Conservation (phyloP, 2,329 filamentous ascomycete genomes). For the Dactylellina parvicollis region DNA sequence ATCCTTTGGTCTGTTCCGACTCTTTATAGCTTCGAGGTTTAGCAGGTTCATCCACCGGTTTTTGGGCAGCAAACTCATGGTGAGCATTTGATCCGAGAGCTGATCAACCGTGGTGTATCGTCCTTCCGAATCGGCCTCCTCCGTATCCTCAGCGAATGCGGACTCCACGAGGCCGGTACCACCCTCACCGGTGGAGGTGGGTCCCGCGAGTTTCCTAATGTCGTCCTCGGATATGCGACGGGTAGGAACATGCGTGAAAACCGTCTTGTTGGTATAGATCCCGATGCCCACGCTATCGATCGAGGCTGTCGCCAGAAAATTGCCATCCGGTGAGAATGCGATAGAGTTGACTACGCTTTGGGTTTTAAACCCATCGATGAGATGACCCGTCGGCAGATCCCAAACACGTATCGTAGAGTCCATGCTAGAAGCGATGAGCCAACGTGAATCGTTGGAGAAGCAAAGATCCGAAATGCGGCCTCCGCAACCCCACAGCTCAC, state of each 20-base stretch:
- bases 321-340: conserved; percentile 87
- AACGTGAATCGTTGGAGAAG: conserved; percentile 92
- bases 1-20: conserved; percentile 88
- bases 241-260: conserved; percentile 89
- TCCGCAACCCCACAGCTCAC: conserved; percentile 87
- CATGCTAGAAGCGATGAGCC: conserved; percentile 87
- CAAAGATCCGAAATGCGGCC: conserved; percentile 80
- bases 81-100: conserved; percentile 82
- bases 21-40: conserved; percentile 85
- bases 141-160: conserved; percentile 71
- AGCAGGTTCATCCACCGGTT: conserved; percentile 93
- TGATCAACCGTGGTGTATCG: conserved; percentile 74
- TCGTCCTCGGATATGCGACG: conserved; percentile 82
- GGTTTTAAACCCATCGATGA: conserved; percentile 89
- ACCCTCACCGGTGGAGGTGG: conserved; percentile 83
- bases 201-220: conserved; percentile 72
- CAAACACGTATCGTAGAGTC: conserved; percentile 85
- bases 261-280: conserved; percentile 88
- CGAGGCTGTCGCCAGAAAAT: conserved; percentile 90
- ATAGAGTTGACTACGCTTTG: conserved; percentile 82
- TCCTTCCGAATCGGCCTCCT: conserved; percentile 66
- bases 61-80: conserved; percentile 86
- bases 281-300: conserved; percentile 86
- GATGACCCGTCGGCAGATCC: conserved; percentile 93
- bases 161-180: conserved; percentile 79